Evolutionary conservation across 208 protist genomes (phyloP).

Genomic region (Trypanosoma boissoni): DNA sequence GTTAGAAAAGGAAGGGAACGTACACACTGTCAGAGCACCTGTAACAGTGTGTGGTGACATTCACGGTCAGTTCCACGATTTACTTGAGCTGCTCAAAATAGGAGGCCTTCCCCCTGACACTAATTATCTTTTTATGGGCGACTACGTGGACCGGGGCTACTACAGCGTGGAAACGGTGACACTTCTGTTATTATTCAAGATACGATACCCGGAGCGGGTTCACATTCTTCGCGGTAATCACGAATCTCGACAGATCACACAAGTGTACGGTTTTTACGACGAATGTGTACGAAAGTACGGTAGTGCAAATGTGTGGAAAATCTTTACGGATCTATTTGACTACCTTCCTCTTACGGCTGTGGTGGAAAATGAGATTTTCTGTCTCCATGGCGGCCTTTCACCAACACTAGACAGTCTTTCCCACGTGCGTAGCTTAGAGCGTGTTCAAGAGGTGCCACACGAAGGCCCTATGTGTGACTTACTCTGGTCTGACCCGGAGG

Average conservation of each 20-base stretch:
- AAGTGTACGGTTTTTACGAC: conserved; percentile 99
- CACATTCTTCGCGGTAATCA: conserved; percentile 98
- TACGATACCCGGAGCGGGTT: conserved; percentile 95
- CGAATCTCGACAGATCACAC: conserved; percentile 97
- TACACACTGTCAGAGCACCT: conserved; percentile 86
- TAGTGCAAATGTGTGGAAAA: conserved; percentile 95
- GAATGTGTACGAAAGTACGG: conserved; percentile 98
- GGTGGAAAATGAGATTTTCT: conserved; percentile 97
- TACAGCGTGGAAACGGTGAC: conserved; percentile 94
- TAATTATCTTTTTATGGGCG: conserved; percentile 98
- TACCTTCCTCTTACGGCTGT: conserved; percentile 97
- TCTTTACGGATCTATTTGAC: conserved; percentile 98
- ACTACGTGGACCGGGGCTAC: conserved; percentile 96
- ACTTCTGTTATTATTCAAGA: conserved; percentile 93
- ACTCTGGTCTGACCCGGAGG: conserved; percentile 99
- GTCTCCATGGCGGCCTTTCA: conserved; percentile 95
- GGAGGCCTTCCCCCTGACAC: conserved; percentile 95
- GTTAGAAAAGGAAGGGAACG: conserved; percentile 92
- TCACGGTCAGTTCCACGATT: conserved; percentile 97
- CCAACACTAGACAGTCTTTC: conserved; percentile 93
- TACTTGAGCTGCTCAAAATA: conserved; percentile 98
- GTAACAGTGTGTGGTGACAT: conserved; percentile 96
- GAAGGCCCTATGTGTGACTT: conserved; percentile 99
- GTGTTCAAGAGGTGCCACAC: conserved; percentile 98
- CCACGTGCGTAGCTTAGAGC: conserved; percentile 94